A percentile compares a stretch with the other conserved stretches of the same genome.
Conservation (phyloP, 768 basidiomycete species). For the Clitopilus passeckerianus region DNA sequence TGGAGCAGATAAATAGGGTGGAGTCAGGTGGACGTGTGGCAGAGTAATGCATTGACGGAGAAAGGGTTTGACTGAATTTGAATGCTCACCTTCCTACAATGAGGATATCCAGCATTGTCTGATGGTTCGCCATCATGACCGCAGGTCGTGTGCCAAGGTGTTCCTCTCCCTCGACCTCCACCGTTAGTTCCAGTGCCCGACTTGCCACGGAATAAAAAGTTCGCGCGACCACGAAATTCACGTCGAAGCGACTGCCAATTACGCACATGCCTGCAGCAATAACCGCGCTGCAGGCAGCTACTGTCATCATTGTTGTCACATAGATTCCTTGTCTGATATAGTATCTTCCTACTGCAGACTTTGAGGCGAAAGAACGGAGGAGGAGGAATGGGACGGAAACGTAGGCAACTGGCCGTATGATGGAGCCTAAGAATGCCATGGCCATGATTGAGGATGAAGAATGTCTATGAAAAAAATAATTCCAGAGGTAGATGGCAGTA, state of each 20-base stretch:
- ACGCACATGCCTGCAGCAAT: conserved; percentile 62
- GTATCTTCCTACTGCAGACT: conserved; percentile 57
- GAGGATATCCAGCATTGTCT: conserved; percentile 88
- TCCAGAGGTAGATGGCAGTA: conserved; percentile 10
- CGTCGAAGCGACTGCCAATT: conserved; percentile 68
- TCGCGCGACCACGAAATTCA: conserved; percentile 78
- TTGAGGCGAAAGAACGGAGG: conserved; percentile 52
- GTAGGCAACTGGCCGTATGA: conserved; percentile 73
- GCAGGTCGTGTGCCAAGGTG: conserved; percentile 67
- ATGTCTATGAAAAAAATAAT: neutral
- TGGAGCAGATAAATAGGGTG: neutral
- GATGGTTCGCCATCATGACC: conserved; percentile 85
- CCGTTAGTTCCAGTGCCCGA: conserved; percentile 55
- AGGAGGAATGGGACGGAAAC: conserved; percentile 68
- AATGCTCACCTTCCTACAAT: conserved; percentile 67
- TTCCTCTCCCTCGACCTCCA: conserved; percentile 86
- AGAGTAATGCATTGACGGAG: neutral
- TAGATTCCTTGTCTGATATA: conserved; percentile 73
- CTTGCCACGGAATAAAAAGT: conserved; percentile 73
- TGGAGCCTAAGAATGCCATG: conserved; percentile 59
- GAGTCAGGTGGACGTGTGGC: neutral
- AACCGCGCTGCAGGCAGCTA: conserved; percentile 69
- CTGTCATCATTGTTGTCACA: conserved; percentile 61
- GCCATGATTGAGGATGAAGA: conserved; percentile 7
- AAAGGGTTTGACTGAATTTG: conserved; percentile 1